Evolutionary conservation across 257 asterid genomes (phyloP), one percentile per base, ranked within the genome.

Genomic region (Gynochthodes officinalis): DNA sequence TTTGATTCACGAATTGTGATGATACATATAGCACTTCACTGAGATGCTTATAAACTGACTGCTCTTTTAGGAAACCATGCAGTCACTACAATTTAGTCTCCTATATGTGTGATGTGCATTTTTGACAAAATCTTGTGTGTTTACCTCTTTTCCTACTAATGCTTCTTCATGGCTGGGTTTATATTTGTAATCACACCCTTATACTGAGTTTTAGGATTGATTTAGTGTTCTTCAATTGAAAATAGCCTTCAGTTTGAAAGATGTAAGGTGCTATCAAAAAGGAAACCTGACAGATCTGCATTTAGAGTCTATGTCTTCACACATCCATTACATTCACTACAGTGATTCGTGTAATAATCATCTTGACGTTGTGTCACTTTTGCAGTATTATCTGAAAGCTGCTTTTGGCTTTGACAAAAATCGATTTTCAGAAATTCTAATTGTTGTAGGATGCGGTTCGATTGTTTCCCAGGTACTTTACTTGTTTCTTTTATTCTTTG

Each of bases 321-420:
- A 23, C 37, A 16, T 62, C 43, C 16, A 16, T 2, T 30, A 32
- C 46, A 32, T 60, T 62, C 44, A 35, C 21, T 33, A 66, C 0
- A 52, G 54, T 39, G 6, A 58, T 76, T 71, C 76, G 67, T 53
- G 35, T 39, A 25, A 54, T 40, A 57, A 2, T 69, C 68, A 3
- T 70, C 64, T 65, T 73, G 67, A 69, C 72, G 14, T 73, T 73
- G 43, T 52, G 75, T 15, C 67, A 8, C 49, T 35, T 70, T 63
- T 83, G 82, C 96, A 93, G 98, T 91, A 91, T 82, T 93, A 91
- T 78, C 72, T 93, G 86, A 93, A 93, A 82, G 85, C 97, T 63
- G 89, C 74, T 43, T 93, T 93, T 74, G 97, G 98, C 55, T 93
- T 91, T 77, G 75, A 89, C 81, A 91, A 93, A 68, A 91, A 93